Conservation (phyloP, 371 early-diverging fungal species). For the Basidiobolus meristosporus region DNA sequence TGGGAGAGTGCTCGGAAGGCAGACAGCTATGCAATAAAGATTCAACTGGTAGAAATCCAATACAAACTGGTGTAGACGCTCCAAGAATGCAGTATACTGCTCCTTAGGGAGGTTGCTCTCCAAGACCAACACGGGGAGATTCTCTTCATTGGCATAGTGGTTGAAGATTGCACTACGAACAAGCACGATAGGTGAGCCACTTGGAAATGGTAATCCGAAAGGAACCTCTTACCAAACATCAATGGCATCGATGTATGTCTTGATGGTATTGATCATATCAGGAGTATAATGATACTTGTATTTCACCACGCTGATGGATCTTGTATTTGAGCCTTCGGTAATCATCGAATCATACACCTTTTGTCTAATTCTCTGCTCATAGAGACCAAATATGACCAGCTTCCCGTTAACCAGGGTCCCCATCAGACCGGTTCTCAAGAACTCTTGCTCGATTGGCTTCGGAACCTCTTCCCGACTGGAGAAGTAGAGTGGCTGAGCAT, state of each 20-base stretch:
- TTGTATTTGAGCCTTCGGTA: not conserved
- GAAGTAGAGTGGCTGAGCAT: slow-evolving; percentile 34
- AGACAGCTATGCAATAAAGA: slow-evolving; percentile 32
- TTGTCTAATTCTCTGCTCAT: slow-evolving; percentile 53
- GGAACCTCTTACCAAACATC: slow-evolving; percentile 25
- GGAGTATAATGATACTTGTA: slow-evolving; percentile 22
- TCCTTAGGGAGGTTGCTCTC: slow-evolving; percentile 28
- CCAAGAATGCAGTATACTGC: too few species aligned
- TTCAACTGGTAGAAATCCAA: slow-evolving; percentile 31
- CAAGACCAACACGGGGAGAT: slow-evolving; percentile 43
- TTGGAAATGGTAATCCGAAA: not conserved
- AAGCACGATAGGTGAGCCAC: not conserved
- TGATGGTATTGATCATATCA: slow-evolving; percentile 27
- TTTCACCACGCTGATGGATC: not conserved
- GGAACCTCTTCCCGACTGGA: slow-evolving; percentile 13
- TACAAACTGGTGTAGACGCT: too few species aligned
- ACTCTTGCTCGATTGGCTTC: slow-evolving; percentile 16
- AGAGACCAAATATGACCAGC: slow-evolving; percentile 47
- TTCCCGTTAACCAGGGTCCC: slow-evolving; percentile 57
- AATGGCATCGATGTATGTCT: slow-evolving; percentile 23
- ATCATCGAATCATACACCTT: slow-evolving; percentile 10
- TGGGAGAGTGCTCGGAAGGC: slow-evolving; percentile 35
- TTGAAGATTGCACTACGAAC: slow-evolving; percentile 32
- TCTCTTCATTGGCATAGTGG: slow-evolving; percentile 34
- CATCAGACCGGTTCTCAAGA: slow-evolving; percentile 58